Base-by-base conservation (phyloP, 371 early-diverging fungal genomes). In the Mortierella sp. region DNA sequence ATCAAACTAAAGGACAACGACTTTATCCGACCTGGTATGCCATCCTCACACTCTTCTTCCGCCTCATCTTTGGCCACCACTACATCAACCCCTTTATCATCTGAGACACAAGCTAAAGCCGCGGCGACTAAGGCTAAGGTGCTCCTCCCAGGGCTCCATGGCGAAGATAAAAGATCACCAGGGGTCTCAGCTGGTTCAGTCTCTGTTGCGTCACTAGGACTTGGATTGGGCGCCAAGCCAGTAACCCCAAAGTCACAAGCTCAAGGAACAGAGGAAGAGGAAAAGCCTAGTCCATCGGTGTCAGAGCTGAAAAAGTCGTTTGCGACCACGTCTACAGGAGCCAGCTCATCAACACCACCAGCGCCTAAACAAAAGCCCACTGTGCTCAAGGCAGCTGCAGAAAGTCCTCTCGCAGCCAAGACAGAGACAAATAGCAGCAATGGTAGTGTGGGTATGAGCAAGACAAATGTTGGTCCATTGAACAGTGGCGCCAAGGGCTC, bases 221-320 rank as follows among this genome's bases (percentile, higher is more conserved):
- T 67, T 15, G 60, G 60, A 9, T 52, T 64, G 15, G 52, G 60
- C 37, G 61, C 52, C 28, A 14, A 23, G 16, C 9, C 47, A 46
- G 47, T 44, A 57, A 18, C 28, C 19, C 15, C 61, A 15, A 50
- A 37, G 56, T 5, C 56, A 48, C 45, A 37, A 23, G 5, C 46
- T 16, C 28, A 25, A 57, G 6, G 53, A 29, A 19, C 52, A 29
- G 60, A 46, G 4, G 58, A 57, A 6, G 51, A n/a, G 16, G 55
- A 29, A 18, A 12, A 26, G 19, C n/a, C 57, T 9, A 37, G 15
- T 16, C 44, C 59, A 28, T 68, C 74, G 47, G 74, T 73, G 15
- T 64, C 74, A 5, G 57, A 62, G 47, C 50, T 68, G 60, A 73
- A 68, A 44, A 73, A 73, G 63, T 46, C 48, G 28, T 73, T 64